These are phyloP conservation scores for Achaetomiella virescens DNA, from an alignment of 495 filamentous ascomycete genomes.

Conservation along the genomic window DNA sequence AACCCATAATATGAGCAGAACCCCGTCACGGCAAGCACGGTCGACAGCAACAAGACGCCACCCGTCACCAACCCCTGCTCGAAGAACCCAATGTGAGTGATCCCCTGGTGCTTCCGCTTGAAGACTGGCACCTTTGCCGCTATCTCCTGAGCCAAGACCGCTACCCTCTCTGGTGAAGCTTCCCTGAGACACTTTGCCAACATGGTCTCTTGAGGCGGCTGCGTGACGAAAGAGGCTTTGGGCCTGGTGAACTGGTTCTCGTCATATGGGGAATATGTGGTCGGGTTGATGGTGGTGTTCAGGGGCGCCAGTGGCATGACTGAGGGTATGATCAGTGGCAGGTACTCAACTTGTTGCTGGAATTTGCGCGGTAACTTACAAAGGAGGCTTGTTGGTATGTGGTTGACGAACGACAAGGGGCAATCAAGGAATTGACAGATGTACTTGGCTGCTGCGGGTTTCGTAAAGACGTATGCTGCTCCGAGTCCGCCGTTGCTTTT, in stretches of 20 bases:
- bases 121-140: not conserved
- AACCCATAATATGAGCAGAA: not conserved
- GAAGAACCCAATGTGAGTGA: not conserved
- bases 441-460: conserved; percentile 43
- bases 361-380: not conserved
- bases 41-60: not conserved
- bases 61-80: not conserved
- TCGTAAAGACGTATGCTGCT: conserved; percentile 47
- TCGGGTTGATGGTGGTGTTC: conserved; percentile 2
- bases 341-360: not conserved
- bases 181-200: not conserved
- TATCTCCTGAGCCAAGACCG: not conserved
- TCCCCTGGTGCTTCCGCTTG: not conserved
- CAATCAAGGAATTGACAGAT: conserved; percentile 46
- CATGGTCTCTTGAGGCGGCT: not conserved
- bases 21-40: not conserved
- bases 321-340: conserved; percentile 41
- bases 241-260: conserved; percentile 34
- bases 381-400: conserved; percentile 32
- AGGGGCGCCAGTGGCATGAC: conserved; percentile 28
- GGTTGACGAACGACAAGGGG: conserved; percentile 44
- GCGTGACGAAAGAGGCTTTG: conserved; percentile 34
- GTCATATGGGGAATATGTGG: conserved; percentile 33
- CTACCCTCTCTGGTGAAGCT: not conserved
- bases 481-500: conserved; percentile 27